Base-by-base conservation (phyloP, 108 stramenopile genomes). In the Cyclotella atomus region DNA sequence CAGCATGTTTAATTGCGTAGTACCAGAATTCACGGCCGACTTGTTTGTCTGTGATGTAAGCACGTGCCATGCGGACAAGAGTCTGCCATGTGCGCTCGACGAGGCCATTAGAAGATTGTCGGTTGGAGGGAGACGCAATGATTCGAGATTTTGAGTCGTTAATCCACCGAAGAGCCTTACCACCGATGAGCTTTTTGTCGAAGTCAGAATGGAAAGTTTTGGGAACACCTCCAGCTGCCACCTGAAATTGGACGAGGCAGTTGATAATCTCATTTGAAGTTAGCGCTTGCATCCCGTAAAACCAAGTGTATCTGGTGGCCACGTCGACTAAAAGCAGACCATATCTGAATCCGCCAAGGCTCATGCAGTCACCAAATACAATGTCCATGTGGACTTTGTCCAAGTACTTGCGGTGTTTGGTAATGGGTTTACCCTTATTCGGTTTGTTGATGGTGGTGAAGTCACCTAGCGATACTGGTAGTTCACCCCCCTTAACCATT, bases 331-430 rank as follows among this genome's bases (percentile, higher is more conserved):
- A 16, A 16, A 68, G 15, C 2, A 75, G 41, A 2, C 57, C 66
- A 59, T 68, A 75, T 1, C 69, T 32, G 17, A 38, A 77, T 0
- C 74, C 74, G 14, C 54, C 53, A 10, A 59, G 43, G 19, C 45
- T 44, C 5, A 75, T 12, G 20, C 74, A 54, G 53, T 69, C 68
- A 49, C 47, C 47, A 49, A 49, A 49, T 9, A 49, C 47, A n/a
- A 49, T 49, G n/a, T 49, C 47, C 47, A 49, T 49, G 28, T 70
- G 69, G 16, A 70, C 67, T 30, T 57, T 65, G 20, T 73, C 73
- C 0, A 73, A 29, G 23, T 24, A 64, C 5, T 44, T 34, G 9
- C 54, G 24, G 6, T 25, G 41, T 2, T 64, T 45, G 4, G 17
- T 35, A 45, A 54, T 9, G 4, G 63, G 0, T 57, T 28, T 56